Conservation (phyloP, 2,329 filamentous ascomycete species). For the Claviceps pusilla region DNA sequence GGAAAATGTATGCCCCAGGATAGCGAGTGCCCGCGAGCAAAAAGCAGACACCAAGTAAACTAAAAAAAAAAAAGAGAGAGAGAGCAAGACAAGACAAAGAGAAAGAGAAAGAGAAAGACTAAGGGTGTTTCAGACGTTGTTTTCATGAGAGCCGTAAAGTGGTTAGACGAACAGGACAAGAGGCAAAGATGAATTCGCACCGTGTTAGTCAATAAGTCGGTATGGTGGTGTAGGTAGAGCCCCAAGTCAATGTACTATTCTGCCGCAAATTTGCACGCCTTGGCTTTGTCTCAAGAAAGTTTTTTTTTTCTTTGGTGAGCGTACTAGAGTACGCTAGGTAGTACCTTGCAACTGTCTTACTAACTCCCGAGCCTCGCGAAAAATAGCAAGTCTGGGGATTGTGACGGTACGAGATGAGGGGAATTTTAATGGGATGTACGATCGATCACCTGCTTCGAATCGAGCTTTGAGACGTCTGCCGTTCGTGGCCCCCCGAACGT, state of each 20-base stretch:
- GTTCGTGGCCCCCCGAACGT: constrained; percentile 39
- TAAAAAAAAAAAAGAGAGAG: not conserved
- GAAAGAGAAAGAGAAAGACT: not conserved
- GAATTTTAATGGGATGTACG: not conserved
- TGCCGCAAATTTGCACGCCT: not conserved
- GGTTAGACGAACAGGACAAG: not conserved
- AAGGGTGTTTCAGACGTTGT: not conserved
- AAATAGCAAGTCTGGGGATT: not conserved
- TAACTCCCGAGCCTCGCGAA: not conserved
- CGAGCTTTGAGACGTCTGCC: constrained; percentile 44
- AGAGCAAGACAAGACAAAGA: not conserved
- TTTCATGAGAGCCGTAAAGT: constrained; percentile 4
- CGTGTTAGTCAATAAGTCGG: not conserved
- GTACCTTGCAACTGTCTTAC: not conserved
- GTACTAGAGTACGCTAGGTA: not conserved
- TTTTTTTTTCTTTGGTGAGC: not conserved
- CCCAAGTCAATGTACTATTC: not conserved
- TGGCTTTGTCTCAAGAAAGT: not conserved
- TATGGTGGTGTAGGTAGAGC: too few species aligned
- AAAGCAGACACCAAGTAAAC: not conserved
- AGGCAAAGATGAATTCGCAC: not conserved
- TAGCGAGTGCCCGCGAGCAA: not conserved
- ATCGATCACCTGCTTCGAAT: constrained; percentile 32
- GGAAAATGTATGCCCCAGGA: not conserved
- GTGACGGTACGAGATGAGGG: not conserved